Evolutionary conservation across 345 rosid species (phyloP).

Genomic region (Dimocarpus longan): DNA sequence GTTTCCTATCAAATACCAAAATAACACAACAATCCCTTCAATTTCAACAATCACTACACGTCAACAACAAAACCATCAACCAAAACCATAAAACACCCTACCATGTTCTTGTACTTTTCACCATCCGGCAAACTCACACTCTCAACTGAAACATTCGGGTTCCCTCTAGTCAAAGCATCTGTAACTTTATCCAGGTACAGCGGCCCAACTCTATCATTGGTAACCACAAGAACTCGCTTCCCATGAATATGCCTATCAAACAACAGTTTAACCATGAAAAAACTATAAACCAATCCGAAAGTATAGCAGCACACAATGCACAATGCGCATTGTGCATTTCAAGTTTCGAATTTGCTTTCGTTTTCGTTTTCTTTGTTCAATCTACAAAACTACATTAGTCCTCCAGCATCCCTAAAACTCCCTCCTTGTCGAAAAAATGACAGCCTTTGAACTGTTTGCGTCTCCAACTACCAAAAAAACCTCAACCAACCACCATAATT

Average conservation of each 20-base stretch:
- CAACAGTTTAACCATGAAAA: not conserved
- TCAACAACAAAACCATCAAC: conserved; percentile 8
- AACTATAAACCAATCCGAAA: not conserved
- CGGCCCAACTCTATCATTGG: conserved; percentile 73
- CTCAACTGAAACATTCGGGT: conserved; percentile 82
- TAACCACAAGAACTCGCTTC: conserved; percentile 91
- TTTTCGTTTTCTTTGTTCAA: not conserved
- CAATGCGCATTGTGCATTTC: not conserved
- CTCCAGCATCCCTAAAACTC: not conserved
- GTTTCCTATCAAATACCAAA: conserved; percentile 52
- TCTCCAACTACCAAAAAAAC: not conserved
- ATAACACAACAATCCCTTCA: conserved; percentile 12
- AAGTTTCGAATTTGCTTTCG: not conserved
- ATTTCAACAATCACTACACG: not conserved
- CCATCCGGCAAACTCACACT: conserved; percentile 91
- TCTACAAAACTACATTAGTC: not conserved
- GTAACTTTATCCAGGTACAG: conserved; percentile 78
- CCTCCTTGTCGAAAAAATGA: not conserved
- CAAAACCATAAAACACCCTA: conserved; percentile 19
- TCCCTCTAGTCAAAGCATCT: conserved; percentile 75
- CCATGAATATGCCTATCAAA: conserved; percentile 84
- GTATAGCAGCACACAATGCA: not conserved
- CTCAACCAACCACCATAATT: not conserved
- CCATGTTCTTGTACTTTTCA: conserved; percentile 91
- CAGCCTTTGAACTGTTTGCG: not conserved